Evolutionary conservation across 108 stramenopile genomes (phyloP).

Genomic region (Skeletonema marinoi): DNA sequence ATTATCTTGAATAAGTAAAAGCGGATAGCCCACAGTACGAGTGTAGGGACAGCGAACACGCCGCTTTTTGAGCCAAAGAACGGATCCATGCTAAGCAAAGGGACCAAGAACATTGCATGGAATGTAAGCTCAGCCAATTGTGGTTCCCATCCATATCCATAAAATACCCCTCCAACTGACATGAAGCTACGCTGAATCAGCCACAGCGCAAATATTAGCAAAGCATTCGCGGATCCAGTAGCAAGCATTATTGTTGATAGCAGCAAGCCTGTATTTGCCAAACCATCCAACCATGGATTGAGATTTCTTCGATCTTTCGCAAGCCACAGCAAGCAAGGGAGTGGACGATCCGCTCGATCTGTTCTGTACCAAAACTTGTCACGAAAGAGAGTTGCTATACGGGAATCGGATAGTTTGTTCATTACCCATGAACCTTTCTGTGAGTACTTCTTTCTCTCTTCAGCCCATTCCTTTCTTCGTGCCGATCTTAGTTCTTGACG

Average conservation of each 20-base stretch:
- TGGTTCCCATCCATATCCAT: constrained; percentile 78
- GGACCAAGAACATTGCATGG: constrained; percentile 71
- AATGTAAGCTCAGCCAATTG: constrained; percentile 66
- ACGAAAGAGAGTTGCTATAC: constrained; percentile 10
- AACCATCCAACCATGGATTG: constrained; percentile 69
- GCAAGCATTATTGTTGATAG: constrained; percentile 42
- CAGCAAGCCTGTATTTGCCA: constrained; percentile 54
- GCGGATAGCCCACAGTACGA: constrained; percentile 54
- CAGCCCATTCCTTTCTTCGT: constrained; percentile 45
- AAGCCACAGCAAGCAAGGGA: constrained; percentile 59
- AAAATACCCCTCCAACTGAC: constrained; percentile 65
- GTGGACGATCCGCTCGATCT: constrained; percentile 51
- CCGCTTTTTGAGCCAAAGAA: constrained; percentile 15
- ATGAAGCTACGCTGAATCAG: constrained; percentile 65
- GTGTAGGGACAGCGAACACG: constrained; percentile 32
- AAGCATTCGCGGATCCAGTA: constrained; percentile 67
- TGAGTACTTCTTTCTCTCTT: constrained; percentile 9
- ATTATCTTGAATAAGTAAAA: constrained; percentile 72
- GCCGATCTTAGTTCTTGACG: constrained; percentile 23
- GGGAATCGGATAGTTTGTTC: not conserved
- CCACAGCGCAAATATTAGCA: constrained; percentile 59
- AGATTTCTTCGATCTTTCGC: constrained; percentile 48
- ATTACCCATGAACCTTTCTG: not conserved
- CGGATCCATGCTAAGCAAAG: constrained; percentile 55
- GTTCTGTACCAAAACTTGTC: constrained; percentile 61